Evolutionary conservation across 345 rosid genomes (phyloP).

Genomic region (Diplotaxis tenuifolia): DNA sequence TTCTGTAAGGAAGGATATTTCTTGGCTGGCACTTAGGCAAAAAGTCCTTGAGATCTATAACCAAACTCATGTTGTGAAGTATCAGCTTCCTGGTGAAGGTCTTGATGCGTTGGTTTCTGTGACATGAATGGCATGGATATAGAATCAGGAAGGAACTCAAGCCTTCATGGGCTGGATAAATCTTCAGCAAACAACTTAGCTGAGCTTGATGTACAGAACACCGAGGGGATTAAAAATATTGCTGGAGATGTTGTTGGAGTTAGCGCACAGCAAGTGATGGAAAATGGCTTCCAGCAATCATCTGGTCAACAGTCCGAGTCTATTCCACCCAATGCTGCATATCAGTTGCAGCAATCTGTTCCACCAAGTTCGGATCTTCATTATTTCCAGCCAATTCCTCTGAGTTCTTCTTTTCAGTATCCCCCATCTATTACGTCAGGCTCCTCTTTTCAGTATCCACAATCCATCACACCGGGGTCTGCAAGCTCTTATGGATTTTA

Average conservation of each 20-base stretch:
- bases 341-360: slow-evolving; percentile 33
- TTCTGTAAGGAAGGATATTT: slow-evolving; percentile 58
- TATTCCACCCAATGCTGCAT: slow-evolving; percentile 25
- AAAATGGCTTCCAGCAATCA: slow-evolving; percentile 34
- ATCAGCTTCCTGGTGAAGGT: slow-evolving; percentile 97
- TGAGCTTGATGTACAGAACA: slow-evolving; percentile 46
- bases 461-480: slow-evolving; percentile 42
- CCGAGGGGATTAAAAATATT: slow-evolving; percentile 38
- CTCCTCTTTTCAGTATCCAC: slow-evolving; percentile 47
- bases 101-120: slow-evolving; percentile 91
- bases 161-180: no score
- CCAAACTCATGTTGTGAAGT: slow-evolving; percentile 64
- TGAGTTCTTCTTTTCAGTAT: slow-evolving; percentile 28
- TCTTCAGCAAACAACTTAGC: slow-evolving; percentile 56
- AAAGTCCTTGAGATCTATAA: slow-evolving; percentile 59
- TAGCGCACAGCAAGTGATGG: slow-evolving; percentile 43
- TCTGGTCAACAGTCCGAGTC: slow-evolving; percentile 45
- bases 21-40: slow-evolving; percentile 61
- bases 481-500: slow-evolving; percentile 46
- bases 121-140: no score
- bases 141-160: no score
- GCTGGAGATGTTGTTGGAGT: slow-evolving; percentile 39
- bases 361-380: slow-evolving; percentile 33
- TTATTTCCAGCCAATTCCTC: slow-evolving; percentile 30
- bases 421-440: slow-evolving; percentile 22